phyloP scores from a whole-genome alignment of 2,329 filamentous ascomycete genomes.

The Verticillium dahliae region DNA sequence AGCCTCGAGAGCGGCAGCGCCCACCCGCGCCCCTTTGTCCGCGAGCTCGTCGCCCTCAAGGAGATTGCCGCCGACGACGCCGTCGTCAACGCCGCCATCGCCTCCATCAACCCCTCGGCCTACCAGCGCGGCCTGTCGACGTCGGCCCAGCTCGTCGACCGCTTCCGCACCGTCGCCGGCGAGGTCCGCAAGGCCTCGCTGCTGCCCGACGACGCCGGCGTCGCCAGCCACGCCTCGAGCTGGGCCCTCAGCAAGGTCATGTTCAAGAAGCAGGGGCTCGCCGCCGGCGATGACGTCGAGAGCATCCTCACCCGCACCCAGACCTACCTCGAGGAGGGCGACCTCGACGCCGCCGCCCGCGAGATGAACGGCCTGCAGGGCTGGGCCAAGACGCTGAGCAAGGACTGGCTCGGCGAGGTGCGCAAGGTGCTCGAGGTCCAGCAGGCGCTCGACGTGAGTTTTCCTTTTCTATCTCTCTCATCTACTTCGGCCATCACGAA shows the following conservation, averaged over 20 bases:
- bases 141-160: slow-evolving; percentile 80
- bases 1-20: slow-evolving; percentile 69
- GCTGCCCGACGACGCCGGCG: slow-evolving; percentile 86
- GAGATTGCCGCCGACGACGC: slow-evolving; percentile 80
- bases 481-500: no score
- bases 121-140: slow-evolving; percentile 90
- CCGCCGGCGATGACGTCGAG: slow-evolving; percentile 84
- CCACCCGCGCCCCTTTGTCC: slow-evolving; percentile 77
- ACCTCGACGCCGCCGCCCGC: slow-evolving; percentile 82
- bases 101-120: slow-evolving; percentile 88
- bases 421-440: slow-evolving; percentile 89
- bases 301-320: slow-evolving; percentile 87
- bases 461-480: neutral
- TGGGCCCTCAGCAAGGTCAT: slow-evolving; percentile 87
- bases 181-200: slow-evolving; percentile 94
- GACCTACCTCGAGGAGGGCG: slow-evolving; percentile 83
- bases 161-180: slow-evolving; percentile 84
- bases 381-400: slow-evolving; percentile 92
- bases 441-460: slow-evolving; percentile 88
- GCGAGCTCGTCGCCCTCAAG: slow-evolving; percentile 89
- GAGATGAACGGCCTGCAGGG: slow-evolving; percentile 92
- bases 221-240: slow-evolving; percentile 89
- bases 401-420: slow-evolving; percentile 89
- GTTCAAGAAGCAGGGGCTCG: slow-evolving; percentile 88
- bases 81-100: slow-evolving; percentile 87